Conservation (phyloP, 495 filamentous ascomycete genomes). For the Haplographium delicatum region DNA sequence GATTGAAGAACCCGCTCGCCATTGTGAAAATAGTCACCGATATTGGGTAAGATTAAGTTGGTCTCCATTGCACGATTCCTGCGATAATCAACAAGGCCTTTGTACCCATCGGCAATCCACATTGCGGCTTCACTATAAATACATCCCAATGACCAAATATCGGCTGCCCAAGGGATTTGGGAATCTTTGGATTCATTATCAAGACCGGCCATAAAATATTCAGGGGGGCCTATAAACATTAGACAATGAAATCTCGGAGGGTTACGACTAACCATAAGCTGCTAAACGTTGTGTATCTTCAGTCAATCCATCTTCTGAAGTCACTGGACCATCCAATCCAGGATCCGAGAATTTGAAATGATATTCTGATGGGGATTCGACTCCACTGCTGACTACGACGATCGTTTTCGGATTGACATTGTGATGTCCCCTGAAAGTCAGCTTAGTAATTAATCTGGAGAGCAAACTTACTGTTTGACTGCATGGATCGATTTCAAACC, state of each 20-base stretch:
- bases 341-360: slow-evolving; percentile 38
- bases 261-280: not conserved
- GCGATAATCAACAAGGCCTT: slow-evolving; percentile 32
- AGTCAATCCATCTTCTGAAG: not conserved
- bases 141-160: slow-evolving; percentile 44
- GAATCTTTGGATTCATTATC: too few relatives aligned
- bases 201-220: slow-evolving; percentile 28
- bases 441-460: too few relatives aligned
- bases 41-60: slow-evolving; percentile 10
- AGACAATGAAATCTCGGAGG: too few relatives aligned
- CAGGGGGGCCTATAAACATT: slow-evolving; percentile 30
- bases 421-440: slow-evolving; percentile 30
- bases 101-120: slow-evolving; percentile 33
- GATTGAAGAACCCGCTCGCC: slow-evolving; percentile 29
- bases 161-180: slow-evolving; percentile 22
- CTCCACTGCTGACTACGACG: slow-evolving; percentile 28
- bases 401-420: slow-evolving; percentile 38
- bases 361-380: slow-evolving; percentile 27
- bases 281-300: not conserved
- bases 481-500: slow-evolving; percentile 34
- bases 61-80: slow-evolving; percentile 28
- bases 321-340: too few relatives aligned
- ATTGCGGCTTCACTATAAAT: slow-evolving; percentile 40
- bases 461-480: slow-evolving; percentile 4
- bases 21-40: slow-evolving; percentile 40